A percentile compares a stretch with the other conserved stretches of the same genome.
These are phyloP conservation scores for Penicillium nordicum DNA, from an alignment of 2,329 filamentous ascomycete species.

Conservation along the genomic window DNA sequence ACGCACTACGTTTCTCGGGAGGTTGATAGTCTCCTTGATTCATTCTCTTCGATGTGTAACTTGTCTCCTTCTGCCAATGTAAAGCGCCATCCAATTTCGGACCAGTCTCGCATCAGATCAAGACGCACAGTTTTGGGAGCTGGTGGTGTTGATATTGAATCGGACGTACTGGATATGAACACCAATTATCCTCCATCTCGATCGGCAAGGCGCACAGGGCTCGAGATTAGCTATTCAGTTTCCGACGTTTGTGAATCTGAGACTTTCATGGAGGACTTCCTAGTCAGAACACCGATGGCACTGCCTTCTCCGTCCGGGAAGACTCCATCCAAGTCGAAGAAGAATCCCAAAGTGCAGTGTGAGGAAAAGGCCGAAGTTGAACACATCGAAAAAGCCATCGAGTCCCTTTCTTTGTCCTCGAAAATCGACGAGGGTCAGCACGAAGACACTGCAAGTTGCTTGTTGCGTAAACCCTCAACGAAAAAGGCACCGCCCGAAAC, in stretches of 20 bases:
- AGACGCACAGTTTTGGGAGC: conserved; percentile 6
- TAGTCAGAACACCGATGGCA: neutral
- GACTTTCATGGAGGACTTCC: neutral
- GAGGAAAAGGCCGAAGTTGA: conserved; percentile 8
- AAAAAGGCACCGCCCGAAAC: neutral
- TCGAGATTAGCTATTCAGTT: conserved; percentile 28
- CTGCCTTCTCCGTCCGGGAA: neutral
- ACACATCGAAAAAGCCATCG: conserved; percentile 20
- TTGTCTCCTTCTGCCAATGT: conserved; percentile 14
- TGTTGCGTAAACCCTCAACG: neutral
- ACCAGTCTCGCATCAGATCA: conserved; percentile 9
- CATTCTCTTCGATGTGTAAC: conserved; percentile 26
- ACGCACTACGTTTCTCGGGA: conserved; percentile 8
- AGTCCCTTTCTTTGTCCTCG: conserved; percentile 18
- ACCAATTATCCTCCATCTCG: conserved; percentile 1
- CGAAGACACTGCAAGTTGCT: neutral
- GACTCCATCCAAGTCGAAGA: neutral
- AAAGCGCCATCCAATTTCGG: conserved; percentile 23
- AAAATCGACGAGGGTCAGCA: neutral
- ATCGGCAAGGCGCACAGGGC: neutral
- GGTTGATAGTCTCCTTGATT: conserved; percentile 25
- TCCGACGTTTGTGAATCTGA: conserved; percentile 2
- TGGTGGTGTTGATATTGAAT: conserved; percentile 11
- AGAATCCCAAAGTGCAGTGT: neutral
- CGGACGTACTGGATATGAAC: conserved; percentile 6